A percentile compares a stretch with the other conserved stretches of the same genome.
These are phyloP conservation scores for Myochromella boudieri DNA, from an alignment of 768 basidiomycete genomes.

Conservation along the genomic window DNA sequence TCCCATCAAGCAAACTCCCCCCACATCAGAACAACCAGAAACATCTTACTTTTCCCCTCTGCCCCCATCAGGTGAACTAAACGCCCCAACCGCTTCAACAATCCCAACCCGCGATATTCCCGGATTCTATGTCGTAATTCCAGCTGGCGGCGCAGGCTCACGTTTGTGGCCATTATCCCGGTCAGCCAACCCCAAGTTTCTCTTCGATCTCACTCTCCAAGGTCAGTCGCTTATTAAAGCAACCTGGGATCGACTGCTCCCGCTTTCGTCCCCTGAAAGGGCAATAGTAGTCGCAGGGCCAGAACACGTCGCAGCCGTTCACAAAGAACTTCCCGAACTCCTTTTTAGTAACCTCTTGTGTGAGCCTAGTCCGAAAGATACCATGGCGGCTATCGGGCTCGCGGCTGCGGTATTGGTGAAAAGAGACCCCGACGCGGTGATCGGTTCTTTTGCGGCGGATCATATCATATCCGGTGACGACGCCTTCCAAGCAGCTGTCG, in stretches of 20 bases:
- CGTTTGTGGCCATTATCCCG: conserved; percentile 89
- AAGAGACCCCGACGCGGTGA: conserved; percentile 79
- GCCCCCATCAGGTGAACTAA: conserved; percentile 75
- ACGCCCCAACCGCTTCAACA: conserved; percentile 50
- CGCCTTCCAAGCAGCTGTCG: conserved; percentile 80
- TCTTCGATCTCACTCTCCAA: conserved; percentile 82
- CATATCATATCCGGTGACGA: conserved; percentile 93
- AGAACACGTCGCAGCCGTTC: conserved; percentile 69
- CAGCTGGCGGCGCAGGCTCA: conserved; percentile 86
- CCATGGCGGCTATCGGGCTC: conserved; percentile 88
- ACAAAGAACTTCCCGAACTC: conserved; percentile 80
- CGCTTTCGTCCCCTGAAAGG: conserved; percentile 66
- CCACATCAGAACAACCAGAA: conserved; percentile 34
- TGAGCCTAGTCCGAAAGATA: conserved; percentile 89
- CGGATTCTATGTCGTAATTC: conserved; percentile 89
- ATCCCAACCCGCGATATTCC: conserved; percentile 65
- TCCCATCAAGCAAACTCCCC: too few relatives aligned
- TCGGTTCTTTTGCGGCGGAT: conserved; percentile 88
- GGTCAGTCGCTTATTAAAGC: conserved; percentile 89
- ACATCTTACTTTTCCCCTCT: conserved; percentile 59
- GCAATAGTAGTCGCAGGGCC: conserved; percentile 84
- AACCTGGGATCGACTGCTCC: conserved; percentile 87
- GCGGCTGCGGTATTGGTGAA: conserved; percentile 76
- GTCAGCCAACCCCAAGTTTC: conserved; percentile 82
- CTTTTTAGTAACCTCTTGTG: conserved; percentile 68